Conservation (phyloP, 2,329 filamentous ascomycete genomes). For the Pseudogymnoascus destructans region DNA sequence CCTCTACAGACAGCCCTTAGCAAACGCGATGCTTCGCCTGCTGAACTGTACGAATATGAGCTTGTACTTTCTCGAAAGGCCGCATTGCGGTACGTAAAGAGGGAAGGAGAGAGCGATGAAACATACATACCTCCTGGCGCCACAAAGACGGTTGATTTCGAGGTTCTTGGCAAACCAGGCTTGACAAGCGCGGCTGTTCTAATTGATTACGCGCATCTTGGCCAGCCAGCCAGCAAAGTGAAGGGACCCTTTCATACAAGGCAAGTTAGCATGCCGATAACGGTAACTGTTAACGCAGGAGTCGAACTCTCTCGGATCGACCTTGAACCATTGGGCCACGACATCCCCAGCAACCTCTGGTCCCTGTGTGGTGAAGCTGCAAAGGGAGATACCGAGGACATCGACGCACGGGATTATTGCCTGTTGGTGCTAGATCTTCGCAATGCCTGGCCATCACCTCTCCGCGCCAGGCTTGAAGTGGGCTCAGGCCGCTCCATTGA, state of each 20-base stretch:
- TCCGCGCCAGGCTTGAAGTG: slow-evolving; percentile 49
- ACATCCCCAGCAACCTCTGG: slow-evolving; percentile 52
- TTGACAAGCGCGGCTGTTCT: slow-evolving; percentile 68
- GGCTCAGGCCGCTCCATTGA: slow-evolving; percentile 23
- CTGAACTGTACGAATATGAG: slow-evolving; percentile 78
- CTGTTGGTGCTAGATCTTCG: slow-evolving; percentile 71
- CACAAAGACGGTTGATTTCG: slow-evolving; percentile 62
- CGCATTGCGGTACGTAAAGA: slow-evolving; percentile 44
- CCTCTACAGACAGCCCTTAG: slow-evolving; percentile 62
- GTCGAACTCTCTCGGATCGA: slow-evolving; percentile 73
- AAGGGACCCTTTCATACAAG: slow-evolving; percentile 69
- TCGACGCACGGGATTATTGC: slow-evolving; percentile 52
- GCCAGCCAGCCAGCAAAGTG: slow-evolving; percentile 52
- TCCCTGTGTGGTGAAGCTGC: slow-evolving; percentile 29
- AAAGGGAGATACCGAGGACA: slow-evolving; percentile 24
- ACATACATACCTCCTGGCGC: slow-evolving; percentile 52
- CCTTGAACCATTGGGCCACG: slow-evolving; percentile 56
- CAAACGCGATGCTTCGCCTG: slow-evolving; percentile 63
- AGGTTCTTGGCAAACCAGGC: slow-evolving; percentile 76
- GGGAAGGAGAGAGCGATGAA: slow-evolving; percentile 35
- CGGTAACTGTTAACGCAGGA: slow-evolving; percentile 83
- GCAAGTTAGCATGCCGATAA: slow-evolving; percentile 67
- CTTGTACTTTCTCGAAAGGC: slow-evolving; percentile 63
- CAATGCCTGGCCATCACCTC: slow-evolving; percentile 77
- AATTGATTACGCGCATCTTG: slow-evolving; percentile 77